These are phyloP conservation scores for Phaeoacremonium minimum DNA, from an alignment of 2,329 filamentous ascomycete species.

Conservation along the genomic window DNA sequence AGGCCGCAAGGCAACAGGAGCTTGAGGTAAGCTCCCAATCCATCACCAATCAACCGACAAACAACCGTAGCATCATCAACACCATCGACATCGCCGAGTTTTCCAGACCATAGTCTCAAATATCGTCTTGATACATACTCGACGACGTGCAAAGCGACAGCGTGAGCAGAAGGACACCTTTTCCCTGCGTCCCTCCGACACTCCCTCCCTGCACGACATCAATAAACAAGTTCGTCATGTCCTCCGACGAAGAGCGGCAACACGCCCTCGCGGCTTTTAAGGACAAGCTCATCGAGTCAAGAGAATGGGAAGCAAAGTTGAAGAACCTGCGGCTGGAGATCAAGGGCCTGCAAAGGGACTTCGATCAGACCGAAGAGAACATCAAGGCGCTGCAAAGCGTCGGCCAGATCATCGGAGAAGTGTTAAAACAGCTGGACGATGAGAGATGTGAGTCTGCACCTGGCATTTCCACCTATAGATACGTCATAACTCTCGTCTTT, in stretches of 20 bases:
- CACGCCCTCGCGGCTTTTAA: conserved; percentile 76
- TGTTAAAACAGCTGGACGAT: conserved; percentile 96
- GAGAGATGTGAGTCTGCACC: conserved; percentile 69
- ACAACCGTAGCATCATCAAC: no score
- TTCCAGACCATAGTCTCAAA: no score
- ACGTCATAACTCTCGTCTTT: background rate
- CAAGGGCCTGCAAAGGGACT: conserved; percentile 91
- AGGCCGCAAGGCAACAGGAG: conserved; percentile 27
- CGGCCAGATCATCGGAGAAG: conserved; percentile 98
- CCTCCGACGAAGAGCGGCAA: conserved; percentile 51
- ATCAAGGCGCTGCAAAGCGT: conserved; percentile 99
- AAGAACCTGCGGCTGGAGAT: conserved; percentile 93
- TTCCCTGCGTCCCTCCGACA: no score
- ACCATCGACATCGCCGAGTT: no score
- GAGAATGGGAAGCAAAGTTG: conserved; percentile 98
- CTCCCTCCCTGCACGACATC: no score
- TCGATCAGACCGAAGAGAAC: conserved; percentile 96
- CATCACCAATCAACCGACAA: background rate
- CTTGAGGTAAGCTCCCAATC: conserved; percentile 28
- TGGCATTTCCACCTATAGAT: background rate
- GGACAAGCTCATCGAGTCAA: conserved; percentile 81
- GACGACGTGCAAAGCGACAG: background rate
- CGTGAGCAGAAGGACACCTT: background rate
- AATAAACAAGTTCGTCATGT: no score
- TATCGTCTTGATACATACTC: conserved; percentile 6